Percentiles rank a stretch among this genome's conserved stretches.
These are phyloP conservation scores for Ophiorrhiza pumila DNA, from an alignment of 257 asterid genomes.

Conservation along the genomic window DNA sequence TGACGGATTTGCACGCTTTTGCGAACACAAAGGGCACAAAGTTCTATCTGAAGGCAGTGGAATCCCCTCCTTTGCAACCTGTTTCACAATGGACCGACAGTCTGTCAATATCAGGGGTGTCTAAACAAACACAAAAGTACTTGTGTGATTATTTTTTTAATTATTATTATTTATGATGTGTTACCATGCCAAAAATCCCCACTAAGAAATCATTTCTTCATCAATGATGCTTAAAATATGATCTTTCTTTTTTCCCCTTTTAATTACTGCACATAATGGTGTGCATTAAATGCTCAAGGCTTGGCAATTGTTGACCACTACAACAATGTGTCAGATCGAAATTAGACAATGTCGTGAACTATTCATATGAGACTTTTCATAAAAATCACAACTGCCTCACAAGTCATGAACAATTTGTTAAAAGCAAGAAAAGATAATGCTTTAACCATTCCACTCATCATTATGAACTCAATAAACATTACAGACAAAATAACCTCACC, in stretches of 20 bases:
- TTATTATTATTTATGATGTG: too few species aligned
- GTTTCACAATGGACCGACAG: slow-evolving; percentile 22
- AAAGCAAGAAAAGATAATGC: background rate
- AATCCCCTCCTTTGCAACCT: slow-evolving; percentile 95
- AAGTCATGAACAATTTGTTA: background rate
- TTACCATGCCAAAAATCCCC: background rate
- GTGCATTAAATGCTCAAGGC: background rate
- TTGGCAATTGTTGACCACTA: background rate
- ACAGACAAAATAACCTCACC: slow-evolving; percentile 34
- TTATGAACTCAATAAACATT: background rate
- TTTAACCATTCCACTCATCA: background rate
- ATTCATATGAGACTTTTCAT: background rate
- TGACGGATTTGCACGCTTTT: slow-evolving; percentile 88
- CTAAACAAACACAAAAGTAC: background rate
- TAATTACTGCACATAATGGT: background rate
- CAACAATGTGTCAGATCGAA: background rate
- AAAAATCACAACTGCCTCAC: background rate
- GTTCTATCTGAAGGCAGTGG: slow-evolving; percentile 78
- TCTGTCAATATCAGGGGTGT: background rate
- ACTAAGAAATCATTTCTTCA: background rate
- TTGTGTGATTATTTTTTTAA: background rate
- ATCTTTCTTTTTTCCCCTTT: background rate
- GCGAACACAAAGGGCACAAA: slow-evolving; percentile 78
- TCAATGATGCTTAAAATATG: background rate
- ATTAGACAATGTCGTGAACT: background rate